Evolutionary conservation across 2,329 filamentous ascomycete genomes (phyloP), one percentile per base, ranked within the genome.

Genomic region (Westerdykella aurantiaca): DNA sequence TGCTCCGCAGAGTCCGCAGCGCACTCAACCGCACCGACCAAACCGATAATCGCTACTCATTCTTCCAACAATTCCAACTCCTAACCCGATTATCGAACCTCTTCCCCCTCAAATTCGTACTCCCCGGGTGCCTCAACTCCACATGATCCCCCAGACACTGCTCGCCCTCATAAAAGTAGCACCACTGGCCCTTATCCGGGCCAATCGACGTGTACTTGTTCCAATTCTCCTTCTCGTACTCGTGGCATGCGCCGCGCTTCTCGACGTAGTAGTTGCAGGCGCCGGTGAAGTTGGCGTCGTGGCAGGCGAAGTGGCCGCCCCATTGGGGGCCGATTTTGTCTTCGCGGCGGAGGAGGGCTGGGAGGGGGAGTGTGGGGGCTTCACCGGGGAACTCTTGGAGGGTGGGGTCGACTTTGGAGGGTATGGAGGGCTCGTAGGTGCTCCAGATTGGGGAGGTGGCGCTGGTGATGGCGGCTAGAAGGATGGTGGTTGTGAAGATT

Each of bases 1-100:
- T 21, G 18, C 18, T 21, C 18, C 6, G 6, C 18, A 21, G 18
- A 3, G 6, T 21, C 18, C 6, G 6, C 18, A 21, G 18, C 18
- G 6, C 18, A 21, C 18, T 21, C 18, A 21, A 3, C 18, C 6
- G 4, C 18, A 21, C 18, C 18, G 4, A 21, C 18, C 18, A 21
- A 21, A 29, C 25, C 25, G 2, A 29, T 9, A 10, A 29, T 5
- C 25, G 4, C 25, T 29, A 29, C 25, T 29, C 25, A 29, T 29
- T 7, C 13, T 44, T 39, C 41, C 35, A 37, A 34, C 46, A 48
- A 39, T 31, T 35, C 46, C 46, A 48, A 45, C 46, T 48, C 34
- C 13, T 33, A 1, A 25, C 37, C 35, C 13, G 22, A 45, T 48
- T 48, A 45, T 48, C 46, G 13, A 38, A 48, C 31, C 46, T 40